Conservation (phyloP, 1,284 basidiomycete genomes). For the Boletus semigastroideus region DNA sequence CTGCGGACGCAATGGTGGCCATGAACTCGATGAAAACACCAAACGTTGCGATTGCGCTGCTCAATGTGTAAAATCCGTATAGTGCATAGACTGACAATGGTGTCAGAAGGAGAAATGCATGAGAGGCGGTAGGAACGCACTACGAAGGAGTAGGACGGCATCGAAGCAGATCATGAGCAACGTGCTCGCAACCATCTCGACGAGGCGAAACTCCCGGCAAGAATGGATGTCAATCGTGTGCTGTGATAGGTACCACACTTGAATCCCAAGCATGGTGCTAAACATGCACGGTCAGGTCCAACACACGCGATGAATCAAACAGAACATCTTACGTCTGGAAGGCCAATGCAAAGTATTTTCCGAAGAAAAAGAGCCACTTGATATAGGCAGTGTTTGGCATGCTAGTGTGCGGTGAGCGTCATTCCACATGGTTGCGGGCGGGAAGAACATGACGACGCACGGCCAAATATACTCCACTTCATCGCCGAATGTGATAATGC, state of each 20-base stretch:
- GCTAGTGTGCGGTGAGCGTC: not conserved
- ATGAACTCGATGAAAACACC: constrained; percentile 13
- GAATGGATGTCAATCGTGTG: not conserved
- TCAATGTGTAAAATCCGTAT: constrained; percentile 7
- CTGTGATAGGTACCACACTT: constrained; percentile 10
- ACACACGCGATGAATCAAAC: not conserved
- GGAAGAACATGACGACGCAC: constrained; percentile 8
- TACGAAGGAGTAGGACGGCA: constrained; percentile 18
- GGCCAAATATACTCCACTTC: constrained; percentile 17
- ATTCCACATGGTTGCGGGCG: not conserved
- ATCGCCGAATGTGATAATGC: constrained; percentile 11
- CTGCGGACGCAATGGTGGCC: not conserved
- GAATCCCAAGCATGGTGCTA: constrained; percentile 12
- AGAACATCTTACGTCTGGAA: constrained; percentile 17
- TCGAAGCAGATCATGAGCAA: constrained; percentile 19
- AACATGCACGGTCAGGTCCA: not conserved
- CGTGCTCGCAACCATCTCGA: constrained; percentile 11
- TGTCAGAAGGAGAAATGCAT: not conserved
- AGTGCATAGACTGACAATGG: constrained; percentile 19
- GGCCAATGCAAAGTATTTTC: constrained; percentile 13
- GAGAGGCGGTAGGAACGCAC: constrained; percentile 6
- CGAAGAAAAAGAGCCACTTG: constrained; percentile 27
- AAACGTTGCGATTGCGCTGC: constrained; percentile 1
- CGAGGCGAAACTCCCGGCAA: constrained; percentile 13
- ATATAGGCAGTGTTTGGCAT: constrained; percentile 17